Base-by-base conservation (phyloP, 139 green algal genomes). In the Ettlia oleoabundans region DNA sequence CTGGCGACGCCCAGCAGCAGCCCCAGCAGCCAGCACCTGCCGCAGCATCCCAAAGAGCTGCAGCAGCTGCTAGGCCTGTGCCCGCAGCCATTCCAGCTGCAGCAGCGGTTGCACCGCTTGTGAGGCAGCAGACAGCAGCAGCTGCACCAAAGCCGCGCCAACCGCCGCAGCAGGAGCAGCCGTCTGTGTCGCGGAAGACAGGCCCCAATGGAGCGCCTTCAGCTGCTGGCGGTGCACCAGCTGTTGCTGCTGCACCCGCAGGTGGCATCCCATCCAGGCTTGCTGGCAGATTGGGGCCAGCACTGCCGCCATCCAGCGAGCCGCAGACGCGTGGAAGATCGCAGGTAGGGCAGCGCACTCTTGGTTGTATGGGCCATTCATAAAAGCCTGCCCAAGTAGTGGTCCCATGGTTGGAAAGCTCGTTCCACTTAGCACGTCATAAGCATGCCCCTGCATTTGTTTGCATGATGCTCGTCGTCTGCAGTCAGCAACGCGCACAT, bases 221-320 rank as follows among this genome's bases (percentile, higher is more conserved):
- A n/a, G 18, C 55, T 65, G 18, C 5, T n/a, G 18, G 15, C 21
- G 30, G 21, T 13, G 28, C 21, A 1, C 13, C 32, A 32, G n/a
- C 41, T 40, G 52, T 24, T n/a, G 33, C 22, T 66, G 41, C 76
- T 28, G 41, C 76, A 6, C 1, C n/a, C 4, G 22, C 75, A 35
- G 61, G 26, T 0, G 4, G 35, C 43, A 76, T 83, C 13, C 78
- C 78, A 4, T 41, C 78, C 0, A 38, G 78, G 51, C 65, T 83
- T 32, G 65, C 66, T 19, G 78, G 78, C 64, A 52, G 78, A 65
- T 65, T 83, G 78, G 78, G 65, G 7, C 65, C 65, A 26, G 26
- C 65, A 5, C 24, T 2, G 65, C 43, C 18, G 53, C 35, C 26
- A 9, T 18, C 26, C 35, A 55, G 53, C 73, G 40, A 19, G 43